Evolutionary conservation across 2,329 filamentous ascomycete species (phyloP).

Genomic region (Orbilia brochopaga): DNA sequence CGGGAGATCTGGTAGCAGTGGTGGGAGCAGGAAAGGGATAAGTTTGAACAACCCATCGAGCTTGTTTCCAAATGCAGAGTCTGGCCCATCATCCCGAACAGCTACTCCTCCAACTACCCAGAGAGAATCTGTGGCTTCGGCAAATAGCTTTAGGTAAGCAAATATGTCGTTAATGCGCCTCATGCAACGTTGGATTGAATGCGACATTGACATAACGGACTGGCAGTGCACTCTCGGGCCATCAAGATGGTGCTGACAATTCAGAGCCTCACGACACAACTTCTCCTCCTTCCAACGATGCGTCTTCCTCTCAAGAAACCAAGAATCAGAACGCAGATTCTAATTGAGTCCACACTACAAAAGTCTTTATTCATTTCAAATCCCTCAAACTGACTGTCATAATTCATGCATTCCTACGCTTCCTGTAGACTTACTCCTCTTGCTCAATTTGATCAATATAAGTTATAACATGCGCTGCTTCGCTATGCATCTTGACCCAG

Average conservation of each 20-base stretch:
- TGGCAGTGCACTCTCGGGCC: constrained; percentile 22
- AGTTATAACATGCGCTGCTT: constrained; percentile 1
- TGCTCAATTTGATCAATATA: constrained; percentile 45
- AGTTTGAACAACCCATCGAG: constrained; percentile 75
- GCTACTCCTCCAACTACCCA: constrained; percentile 76
- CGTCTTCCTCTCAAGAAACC: constrained; percentile 21
- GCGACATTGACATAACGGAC: constrained; percentile 4
- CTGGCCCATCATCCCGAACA: constrained; percentile 83
- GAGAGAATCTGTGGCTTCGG: constrained; percentile 70
- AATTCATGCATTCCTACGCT: constrained; percentile 10
- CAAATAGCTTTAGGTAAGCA: constrained; percentile 92
- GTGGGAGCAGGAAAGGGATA: constrained; percentile 62
- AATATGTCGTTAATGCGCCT: constrained; percentile 56
- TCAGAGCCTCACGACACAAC: constrained; percentile 45
- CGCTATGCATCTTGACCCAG: constrained; percentile 29
- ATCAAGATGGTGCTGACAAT: constrained; percentile 49
- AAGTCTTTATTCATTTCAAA: constrained; percentile 35
- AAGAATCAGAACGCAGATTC: constrained; percentile 33
- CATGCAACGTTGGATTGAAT: constrained; percentile 53
- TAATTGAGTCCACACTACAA: constrained; percentile 19
- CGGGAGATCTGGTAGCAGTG: constrained; percentile 86
- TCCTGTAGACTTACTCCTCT: constrained; percentile 27
- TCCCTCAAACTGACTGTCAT: background rate
- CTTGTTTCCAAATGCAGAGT: constrained; percentile 76
- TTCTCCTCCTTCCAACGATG: constrained; percentile 22